Conservation (phyloP, 2,329 filamentous ascomycete genomes). For the Rhynchosporium secalis region DNA sequence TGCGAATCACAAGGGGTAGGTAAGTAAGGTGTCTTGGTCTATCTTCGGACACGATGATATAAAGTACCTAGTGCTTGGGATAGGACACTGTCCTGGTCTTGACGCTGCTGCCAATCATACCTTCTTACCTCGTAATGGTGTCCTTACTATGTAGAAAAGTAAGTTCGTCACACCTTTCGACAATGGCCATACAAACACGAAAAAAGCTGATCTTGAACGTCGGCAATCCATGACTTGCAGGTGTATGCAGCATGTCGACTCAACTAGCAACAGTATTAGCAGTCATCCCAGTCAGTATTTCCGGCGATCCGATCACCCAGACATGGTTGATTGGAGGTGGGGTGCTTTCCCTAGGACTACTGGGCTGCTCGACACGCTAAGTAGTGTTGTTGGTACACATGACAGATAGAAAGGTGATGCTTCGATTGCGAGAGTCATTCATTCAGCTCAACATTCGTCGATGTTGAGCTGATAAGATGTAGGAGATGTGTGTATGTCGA, state of each 20-base stretch:
- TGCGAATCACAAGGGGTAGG: background rate
- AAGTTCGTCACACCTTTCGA: background rate
- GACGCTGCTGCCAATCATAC: conserved; percentile 7
- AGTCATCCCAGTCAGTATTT: background rate
- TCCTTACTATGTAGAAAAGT: background rate
- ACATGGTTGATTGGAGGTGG: conserved; percentile 5
- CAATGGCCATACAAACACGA: background rate
- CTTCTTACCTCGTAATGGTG: conserved; percentile 2
- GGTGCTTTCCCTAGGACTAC: background rate
- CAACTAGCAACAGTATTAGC: background rate
- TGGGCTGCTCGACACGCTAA: background rate
- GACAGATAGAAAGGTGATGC: conserved; percentile 9
- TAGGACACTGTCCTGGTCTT: conserved; percentile 4
- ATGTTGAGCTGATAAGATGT: background rate
- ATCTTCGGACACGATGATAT: background rate
- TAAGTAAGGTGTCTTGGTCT: background rate
- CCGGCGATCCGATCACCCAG: conserved; percentile 2
- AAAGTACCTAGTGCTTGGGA: background rate
- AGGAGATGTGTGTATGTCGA: conserved; percentile 10
- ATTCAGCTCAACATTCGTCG: background rate
- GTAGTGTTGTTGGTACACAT: conserved; percentile 9
- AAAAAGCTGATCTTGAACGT: background rate
- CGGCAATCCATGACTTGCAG: conserved; percentile 5
- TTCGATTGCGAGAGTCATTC: conserved; percentile 10
- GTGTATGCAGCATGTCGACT: background rate